Percentiles rank a stretch among this genome's conserved stretches.
Conservation (phyloP, 495 filamentous ascomycete species). For the Penicillium ochrochloron region DNA sequence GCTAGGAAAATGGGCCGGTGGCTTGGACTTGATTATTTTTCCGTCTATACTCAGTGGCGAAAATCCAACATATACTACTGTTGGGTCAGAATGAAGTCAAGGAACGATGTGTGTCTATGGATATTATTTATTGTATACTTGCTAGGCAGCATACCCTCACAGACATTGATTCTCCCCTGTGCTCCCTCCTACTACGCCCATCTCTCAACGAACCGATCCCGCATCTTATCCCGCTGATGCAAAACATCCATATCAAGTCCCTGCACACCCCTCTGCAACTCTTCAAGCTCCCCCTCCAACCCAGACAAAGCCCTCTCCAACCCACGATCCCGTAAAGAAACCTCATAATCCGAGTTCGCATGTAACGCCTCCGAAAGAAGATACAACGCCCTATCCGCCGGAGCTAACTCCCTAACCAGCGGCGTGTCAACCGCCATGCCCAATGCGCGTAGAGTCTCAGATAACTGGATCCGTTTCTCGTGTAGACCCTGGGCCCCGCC, state of each 20-base stretch:
- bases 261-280: constrained; percentile 42
- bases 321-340: constrained; percentile 34
- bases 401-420: constrained; percentile 31
- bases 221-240: constrained; percentile 39
- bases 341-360: constrained; percentile 35
- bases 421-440: constrained; percentile 39
- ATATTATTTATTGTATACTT: background rate
- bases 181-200: constrained; percentile 29
- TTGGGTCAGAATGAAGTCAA: background rate
- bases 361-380: constrained; percentile 42
- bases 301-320: constrained; percentile 33
- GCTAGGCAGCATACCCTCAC: constrained; percentile 9
- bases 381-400: constrained; percentile 39
- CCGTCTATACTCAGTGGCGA: background rate
- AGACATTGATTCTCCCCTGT: background rate
- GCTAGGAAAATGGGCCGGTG: constrained; percentile 8
- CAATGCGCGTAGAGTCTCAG: constrained; percentile 33
- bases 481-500: constrained; percentile 29
- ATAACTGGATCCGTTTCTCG: constrained; percentile 39
- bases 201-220: constrained; percentile 38
- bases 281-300: constrained; percentile 37
- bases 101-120: background rate
- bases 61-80: constrained; percentile 1
- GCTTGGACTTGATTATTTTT: constrained; percentile 2
- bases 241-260: constrained; percentile 42